Evolutionary conservation across 768 basidiomycete species (phyloP).

Genomic region (Trametes gibbosa): DNA sequence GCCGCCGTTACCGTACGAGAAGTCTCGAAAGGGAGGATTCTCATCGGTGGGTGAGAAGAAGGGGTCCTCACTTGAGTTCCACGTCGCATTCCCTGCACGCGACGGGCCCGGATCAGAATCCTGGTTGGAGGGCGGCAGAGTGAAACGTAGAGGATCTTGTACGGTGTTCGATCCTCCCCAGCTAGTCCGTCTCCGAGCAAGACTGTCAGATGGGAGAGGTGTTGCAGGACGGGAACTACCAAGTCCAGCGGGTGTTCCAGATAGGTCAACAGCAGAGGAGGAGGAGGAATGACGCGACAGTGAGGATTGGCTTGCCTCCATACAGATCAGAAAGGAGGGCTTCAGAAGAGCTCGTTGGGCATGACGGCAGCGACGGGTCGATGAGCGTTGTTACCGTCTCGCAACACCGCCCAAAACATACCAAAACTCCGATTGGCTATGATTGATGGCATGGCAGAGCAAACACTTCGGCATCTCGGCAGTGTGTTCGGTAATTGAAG

Average conservation of each 20-base stretch:
- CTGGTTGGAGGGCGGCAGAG: constrained; percentile 29
- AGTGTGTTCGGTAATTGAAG: too few relatives aligned
- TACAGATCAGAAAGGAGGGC: constrained; percentile 12
- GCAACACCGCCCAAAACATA: neutral
- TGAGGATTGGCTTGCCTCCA: constrained; percentile 16
- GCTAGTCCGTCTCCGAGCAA: constrained; percentile 55
- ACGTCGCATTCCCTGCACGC: constrained; percentile 25
- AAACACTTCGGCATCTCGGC: neutral
- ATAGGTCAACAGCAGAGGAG: constrained; percentile 56
- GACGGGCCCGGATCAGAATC: constrained; percentile 23
- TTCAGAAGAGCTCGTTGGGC: constrained; percentile 12
- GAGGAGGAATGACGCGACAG: constrained; percentile 39
- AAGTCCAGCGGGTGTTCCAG: constrained; percentile 44
- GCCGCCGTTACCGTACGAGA: constrained; percentile 20
- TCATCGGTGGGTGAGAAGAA: constrained; percentile 50
- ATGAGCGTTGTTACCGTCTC: constrained; percentile 6
- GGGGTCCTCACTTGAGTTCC: constrained; percentile 41
- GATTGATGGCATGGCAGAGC: neutral
- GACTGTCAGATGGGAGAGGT: constrained; percentile 42
- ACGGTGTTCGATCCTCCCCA: constrained; percentile 50
- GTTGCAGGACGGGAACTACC: constrained; percentile 46
- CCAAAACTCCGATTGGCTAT: neutral
- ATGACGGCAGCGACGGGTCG: constrained; percentile 17
- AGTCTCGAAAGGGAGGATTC: constrained; percentile 34
- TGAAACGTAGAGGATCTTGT: constrained; percentile 47